Conservation (phyloP, 108 stramenopile genomes). For the Phaeodactylum tricornutum region DNA sequence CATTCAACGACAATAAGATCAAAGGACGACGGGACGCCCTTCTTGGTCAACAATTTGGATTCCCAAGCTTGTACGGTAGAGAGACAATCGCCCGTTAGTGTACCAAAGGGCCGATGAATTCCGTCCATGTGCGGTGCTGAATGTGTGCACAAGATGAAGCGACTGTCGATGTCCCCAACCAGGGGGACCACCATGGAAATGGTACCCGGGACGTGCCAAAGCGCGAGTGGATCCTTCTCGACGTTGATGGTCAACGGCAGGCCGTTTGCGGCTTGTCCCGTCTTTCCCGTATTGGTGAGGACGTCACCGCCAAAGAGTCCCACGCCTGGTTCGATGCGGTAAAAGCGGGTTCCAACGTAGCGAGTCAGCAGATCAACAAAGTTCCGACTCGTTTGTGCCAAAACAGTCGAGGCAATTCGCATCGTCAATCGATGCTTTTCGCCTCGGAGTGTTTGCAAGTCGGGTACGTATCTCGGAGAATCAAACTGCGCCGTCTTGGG, state of each 20-base stretch:
- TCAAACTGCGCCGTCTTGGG: constrained; percentile 4
- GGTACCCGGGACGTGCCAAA: constrained; percentile 45
- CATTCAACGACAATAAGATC: constrained; percentile 44
- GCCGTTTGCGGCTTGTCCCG: constrained; percentile 7
- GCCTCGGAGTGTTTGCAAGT: not conserved
- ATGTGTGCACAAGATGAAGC: constrained; percentile 59
- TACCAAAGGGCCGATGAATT: constrained; percentile 72
- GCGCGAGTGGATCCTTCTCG: constrained; percentile 22
- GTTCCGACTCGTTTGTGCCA: constrained; percentile 60
- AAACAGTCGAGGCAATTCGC: constrained; percentile 52
- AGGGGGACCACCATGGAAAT: constrained; percentile 65
- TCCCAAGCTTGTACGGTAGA: constrained; percentile 47
- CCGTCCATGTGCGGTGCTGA: constrained; percentile 77
- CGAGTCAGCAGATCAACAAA: constrained; percentile 35
- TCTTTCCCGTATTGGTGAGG: constrained; percentile 25
- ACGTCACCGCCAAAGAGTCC: constrained; percentile 67
- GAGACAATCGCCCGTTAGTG: constrained; percentile 52
- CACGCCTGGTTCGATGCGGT: constrained; percentile 64
- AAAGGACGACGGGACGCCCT: constrained; percentile 52
- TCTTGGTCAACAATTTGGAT: constrained; percentile 47
- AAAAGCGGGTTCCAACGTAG: constrained; percentile 41
- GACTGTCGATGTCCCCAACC: constrained; percentile 66
- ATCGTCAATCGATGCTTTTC: constrained; percentile 32
- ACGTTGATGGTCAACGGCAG: constrained; percentile 5
- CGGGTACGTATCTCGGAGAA: not conserved